Percentiles rank a stretch among this genome's conserved stretches.
phyloP scores from a whole-genome alignment of 441 rosid species.

The Arabidopsis lyrata region DNA sequence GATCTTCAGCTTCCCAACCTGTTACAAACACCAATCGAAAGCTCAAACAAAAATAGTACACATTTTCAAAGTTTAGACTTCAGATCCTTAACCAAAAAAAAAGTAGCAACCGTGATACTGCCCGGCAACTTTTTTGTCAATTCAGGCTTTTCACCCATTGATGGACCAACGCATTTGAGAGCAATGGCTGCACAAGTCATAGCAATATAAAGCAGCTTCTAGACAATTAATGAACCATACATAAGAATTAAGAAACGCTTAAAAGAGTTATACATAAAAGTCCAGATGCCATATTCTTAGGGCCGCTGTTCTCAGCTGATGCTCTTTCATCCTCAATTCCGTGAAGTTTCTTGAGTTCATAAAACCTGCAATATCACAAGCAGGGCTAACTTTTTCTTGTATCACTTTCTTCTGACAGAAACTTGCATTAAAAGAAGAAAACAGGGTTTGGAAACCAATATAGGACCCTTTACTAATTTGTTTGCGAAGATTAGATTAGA shows the following conservation, averaged over 20 bases:
- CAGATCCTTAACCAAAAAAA: neutral
- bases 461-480: neutral
- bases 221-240: conserved; percentile 6
- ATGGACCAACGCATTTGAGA: conserved; percentile 81
- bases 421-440: conserved; percentile 23
- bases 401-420: neutral
- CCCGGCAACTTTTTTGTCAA: conserved; percentile 90
- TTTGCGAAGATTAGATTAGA: conserved; percentile 14
- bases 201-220: conserved; percentile 12
- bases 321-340: conserved; percentile 85
- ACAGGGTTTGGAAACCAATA: conserved; percentile 8
- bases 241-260: neutral
- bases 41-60: neutral
- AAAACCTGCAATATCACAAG: conserved; percentile 59
- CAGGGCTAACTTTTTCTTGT: conserved; percentile 1
- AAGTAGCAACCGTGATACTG: conserved; percentile 67
- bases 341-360: conserved; percentile 73
- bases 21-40: neutral
- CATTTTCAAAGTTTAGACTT: neutral
- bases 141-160: conserved; percentile 77
- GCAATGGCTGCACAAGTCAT: conserved; percentile 71
- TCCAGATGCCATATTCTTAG: conserved; percentile 85
- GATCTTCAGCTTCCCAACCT: conserved; percentile 88
- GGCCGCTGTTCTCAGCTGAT: conserved; percentile 59
- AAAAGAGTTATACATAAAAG: conserved; percentile 64